phyloP scores from a whole-genome alignment of 1,139 yeast genomes.

The Petasospora rhodanensis region DNA sequence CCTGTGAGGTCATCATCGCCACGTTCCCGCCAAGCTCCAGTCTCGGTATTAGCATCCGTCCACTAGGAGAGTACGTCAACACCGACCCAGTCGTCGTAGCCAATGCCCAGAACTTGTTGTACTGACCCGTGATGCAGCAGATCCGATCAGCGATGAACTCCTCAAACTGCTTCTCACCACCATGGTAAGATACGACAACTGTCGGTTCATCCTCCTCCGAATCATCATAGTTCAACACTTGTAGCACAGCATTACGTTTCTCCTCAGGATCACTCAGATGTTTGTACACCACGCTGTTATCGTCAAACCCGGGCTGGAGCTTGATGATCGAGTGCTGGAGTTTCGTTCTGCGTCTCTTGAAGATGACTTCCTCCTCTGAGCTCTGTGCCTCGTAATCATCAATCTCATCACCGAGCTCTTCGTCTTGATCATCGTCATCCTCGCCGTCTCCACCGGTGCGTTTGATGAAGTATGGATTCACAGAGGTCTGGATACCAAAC shows the following conservation, averaged over 20 bases:
- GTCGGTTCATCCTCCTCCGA: slow-evolving; percentile 44
- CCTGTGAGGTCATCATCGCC: slow-evolving; percentile 39
- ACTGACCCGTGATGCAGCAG: slow-evolving; percentile 32
- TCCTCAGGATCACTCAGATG: slow-evolving; percentile 15
- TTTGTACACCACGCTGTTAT: slow-evolving; percentile 17
- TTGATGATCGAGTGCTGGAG: slow-evolving; percentile 4
- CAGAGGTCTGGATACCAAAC: slow-evolving; percentile 33
- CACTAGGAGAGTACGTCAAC: slow-evolving; percentile 57
- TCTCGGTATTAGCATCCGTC: slow-evolving; percentile 45
- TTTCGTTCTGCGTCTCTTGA: slow-evolving; percentile 3
- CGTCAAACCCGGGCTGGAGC: slow-evolving; percentile 14
- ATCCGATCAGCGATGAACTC: slow-evolving; percentile 48
- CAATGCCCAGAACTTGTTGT: slow-evolving; percentile 36
- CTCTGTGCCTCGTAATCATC: slow-evolving; percentile 33
- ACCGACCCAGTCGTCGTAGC: slow-evolving; percentile 61
- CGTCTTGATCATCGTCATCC: slow-evolving; percentile 31
- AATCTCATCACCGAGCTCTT: slow-evolving; percentile 26
- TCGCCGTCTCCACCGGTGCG: slow-evolving; percentile 38
- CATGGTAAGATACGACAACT: slow-evolving; percentile 36
- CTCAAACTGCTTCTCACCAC: slow-evolving; percentile 41
- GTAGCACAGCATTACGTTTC: slow-evolving; percentile 22
- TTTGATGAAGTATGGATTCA: slow-evolving; percentile 29
- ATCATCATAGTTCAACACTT: slow-evolving; percentile 27
- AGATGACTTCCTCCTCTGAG: slow-evolving; percentile 22
- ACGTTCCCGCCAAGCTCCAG: slow-evolving; percentile 53